Conservation (phyloP, 768 basidiomycete genomes). For the Trametes punicea region DNA sequence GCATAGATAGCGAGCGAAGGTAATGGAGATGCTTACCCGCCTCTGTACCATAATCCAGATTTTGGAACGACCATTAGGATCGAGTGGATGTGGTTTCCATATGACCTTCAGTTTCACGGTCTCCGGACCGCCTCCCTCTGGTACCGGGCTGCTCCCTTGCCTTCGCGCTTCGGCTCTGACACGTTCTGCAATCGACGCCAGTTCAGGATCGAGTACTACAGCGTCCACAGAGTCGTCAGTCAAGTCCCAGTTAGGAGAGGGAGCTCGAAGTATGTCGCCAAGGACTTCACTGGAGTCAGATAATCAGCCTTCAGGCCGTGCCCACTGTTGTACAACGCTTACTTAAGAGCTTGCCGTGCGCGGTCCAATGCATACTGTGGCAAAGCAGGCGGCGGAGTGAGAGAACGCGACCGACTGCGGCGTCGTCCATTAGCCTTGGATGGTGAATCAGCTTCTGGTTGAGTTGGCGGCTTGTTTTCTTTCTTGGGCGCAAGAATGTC, state of each 20-base stretch:
- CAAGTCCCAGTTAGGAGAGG: conserved; percentile 42
- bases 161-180: conserved; percentile 32
- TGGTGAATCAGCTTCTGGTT: background rate
- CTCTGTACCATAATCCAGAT: conserved; percentile 55
- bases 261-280: conserved; percentile 36
- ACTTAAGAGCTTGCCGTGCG: conserved; percentile 64
- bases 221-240: conserved; percentile 47
- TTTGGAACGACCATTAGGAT: conserved; percentile 37
- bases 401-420: conserved; percentile 64
- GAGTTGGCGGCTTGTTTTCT: background rate
- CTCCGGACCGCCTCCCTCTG: conserved; percentile 33
- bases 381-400: conserved; percentile 73
- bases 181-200: conserved; percentile 51
- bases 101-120: conserved; percentile 51
- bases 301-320: background rate
- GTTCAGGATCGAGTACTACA: conserved; percentile 57
- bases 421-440: conserved; percentile 25
- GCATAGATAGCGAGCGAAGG: background rate
- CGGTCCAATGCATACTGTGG: conserved; percentile 50
- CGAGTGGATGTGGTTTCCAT: conserved; percentile 65
- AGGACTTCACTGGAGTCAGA: conserved; percentile 44
- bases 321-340: background rate
- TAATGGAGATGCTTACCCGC: conserved; percentile 40
- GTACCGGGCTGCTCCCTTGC: conserved; percentile 21
- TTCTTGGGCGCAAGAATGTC: conserved; percentile 35